Conservation (phyloP, 2,329 filamentous ascomycete genomes). For the Trichoderma guizhouense region DNA sequence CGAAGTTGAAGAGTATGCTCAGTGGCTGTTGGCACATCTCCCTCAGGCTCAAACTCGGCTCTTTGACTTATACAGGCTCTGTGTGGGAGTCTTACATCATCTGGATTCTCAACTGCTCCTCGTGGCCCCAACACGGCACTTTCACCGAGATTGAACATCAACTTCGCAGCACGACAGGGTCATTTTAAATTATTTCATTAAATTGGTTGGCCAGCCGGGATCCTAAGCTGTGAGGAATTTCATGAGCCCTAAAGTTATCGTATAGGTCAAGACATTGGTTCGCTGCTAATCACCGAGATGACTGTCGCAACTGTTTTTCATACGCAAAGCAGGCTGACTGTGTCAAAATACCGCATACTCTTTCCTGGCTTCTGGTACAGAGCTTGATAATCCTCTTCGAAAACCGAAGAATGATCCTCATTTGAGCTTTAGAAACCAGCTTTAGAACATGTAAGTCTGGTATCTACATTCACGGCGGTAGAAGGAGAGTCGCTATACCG, state of each 20-base stretch:
- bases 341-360: not conserved
- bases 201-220: not conserved
- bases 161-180: not conserved
- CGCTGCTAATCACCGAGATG: not conserved
- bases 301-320: not conserved
- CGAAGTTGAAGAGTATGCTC: not conserved
- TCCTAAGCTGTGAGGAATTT: not conserved
- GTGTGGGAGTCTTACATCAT: not conserved
- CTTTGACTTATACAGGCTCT: not conserved
- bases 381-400: not conserved
- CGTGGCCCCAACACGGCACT: not conserved
- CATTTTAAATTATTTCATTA: not conserved
- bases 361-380: not conserved
- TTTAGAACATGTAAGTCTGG: not conserved
- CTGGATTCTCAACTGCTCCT: not conserved
- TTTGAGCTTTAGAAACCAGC: not conserved
- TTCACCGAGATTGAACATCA: not conserved
- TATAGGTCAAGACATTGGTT: not conserved
- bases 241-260: not conserved
- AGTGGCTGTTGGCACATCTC: not conserved
- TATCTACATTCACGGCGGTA: not conserved
- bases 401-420: not conserved
- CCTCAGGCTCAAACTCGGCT: not conserved
- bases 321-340: not conserved
- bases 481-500: rapidly evolving